Percentiles rank a stretch among this genome's conserved stretches.
Conservation (phyloP, 2,329 filamentous ascomycete species). For the Monosporascus sp. region DNA sequence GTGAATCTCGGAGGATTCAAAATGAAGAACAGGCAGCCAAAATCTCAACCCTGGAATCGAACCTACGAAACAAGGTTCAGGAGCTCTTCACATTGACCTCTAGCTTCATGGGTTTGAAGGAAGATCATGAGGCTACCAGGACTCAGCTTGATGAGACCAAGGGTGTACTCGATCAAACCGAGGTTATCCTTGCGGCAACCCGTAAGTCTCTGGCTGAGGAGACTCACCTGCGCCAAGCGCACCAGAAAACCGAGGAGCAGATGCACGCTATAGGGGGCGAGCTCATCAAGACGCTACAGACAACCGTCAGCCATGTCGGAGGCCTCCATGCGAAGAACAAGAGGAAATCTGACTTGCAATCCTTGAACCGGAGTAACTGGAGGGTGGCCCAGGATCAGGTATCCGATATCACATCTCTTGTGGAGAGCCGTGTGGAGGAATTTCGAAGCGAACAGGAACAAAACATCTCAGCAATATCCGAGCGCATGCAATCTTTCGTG, state of each 20-base stretch:
- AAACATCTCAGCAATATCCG: conserved; percentile 62
- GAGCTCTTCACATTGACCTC: conserved; percentile 83
- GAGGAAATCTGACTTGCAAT: conserved; percentile 78
- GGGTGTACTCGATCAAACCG: conserved; percentile 78
- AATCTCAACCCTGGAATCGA: conserved; percentile 86
- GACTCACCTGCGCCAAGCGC: conserved; percentile 71
- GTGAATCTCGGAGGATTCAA: conserved; percentile 85
- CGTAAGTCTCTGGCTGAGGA: conserved; percentile 75
- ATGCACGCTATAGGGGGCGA: conserved; percentile 68
- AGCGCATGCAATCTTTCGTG: conserved; percentile 73
- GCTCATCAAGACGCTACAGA: conserved; percentile 71
- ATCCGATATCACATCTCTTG: conserved; percentile 65
- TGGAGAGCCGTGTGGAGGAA: conserved; percentile 68
- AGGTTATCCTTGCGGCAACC: conserved; percentile 74
- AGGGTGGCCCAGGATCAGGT: conserved; percentile 70
- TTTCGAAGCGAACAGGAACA: conserved; percentile 70
- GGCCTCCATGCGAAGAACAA: conserved; percentile 81
- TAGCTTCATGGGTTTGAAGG: conserved; percentile 82
- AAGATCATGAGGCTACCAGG: conserved; percentile 77
- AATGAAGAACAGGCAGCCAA: conserved; percentile 89
- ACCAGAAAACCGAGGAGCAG: conserved; percentile 76
- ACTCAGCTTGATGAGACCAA: conserved; percentile 72
- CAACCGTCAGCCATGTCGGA: conserved; percentile 74
- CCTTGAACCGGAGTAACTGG: conserved; percentile 75
- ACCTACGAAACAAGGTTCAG: conserved; percentile 87